Percentiles rank a stretch among this genome's conserved stretches.
phyloP scores from a whole-genome alignment of 768 basidiomycete species.

The Strobilomyces confusus region DNA sequence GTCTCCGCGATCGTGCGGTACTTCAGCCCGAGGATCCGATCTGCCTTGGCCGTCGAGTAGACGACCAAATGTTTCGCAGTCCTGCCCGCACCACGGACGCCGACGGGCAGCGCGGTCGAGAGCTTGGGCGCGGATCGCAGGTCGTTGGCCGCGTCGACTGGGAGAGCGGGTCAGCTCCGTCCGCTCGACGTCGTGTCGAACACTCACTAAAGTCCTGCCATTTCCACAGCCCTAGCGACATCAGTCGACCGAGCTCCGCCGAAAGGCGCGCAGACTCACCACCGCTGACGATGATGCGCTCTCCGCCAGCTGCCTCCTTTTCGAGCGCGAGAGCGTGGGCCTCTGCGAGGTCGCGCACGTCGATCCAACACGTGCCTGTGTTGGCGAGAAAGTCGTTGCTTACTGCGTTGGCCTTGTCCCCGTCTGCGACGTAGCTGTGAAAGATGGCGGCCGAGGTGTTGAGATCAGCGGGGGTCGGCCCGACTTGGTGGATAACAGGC shows the following conservation, averaged over 20 bases:
- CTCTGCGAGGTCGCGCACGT: slow-evolving; percentile 53
- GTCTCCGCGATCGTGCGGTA: slow-evolving; percentile 40
- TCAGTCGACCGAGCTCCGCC: background rate
- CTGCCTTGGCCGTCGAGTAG: slow-evolving; percentile 28
- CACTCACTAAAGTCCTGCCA: slow-evolving; percentile 32
- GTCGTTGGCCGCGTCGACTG: slow-evolving; percentile 39
- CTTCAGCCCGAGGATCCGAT: slow-evolving; percentile 39
- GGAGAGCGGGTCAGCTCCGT: background rate
- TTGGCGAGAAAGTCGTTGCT: slow-evolving; percentile 25
- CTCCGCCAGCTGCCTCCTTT: slow-evolving; percentile 47
- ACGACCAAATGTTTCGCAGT: slow-evolving; percentile 18
- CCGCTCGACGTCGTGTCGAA: background rate
- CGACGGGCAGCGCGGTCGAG: slow-evolving; percentile 1
- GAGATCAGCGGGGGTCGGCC: slow-evolving; percentile 28
- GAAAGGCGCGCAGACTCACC: slow-evolving; percentile 16
- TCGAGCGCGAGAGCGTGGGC: slow-evolving; percentile 53
- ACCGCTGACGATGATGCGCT: slow-evolving; percentile 50
- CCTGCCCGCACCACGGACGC: slow-evolving; percentile 7
- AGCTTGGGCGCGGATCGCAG: slow-evolving; percentile 31
- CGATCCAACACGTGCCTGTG: slow-evolving; percentile 36
- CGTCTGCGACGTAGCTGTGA: slow-evolving; percentile 31
- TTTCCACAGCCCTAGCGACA: slow-evolving; percentile 22
- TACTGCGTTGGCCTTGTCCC: slow-evolving; percentile 16
- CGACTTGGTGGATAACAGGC: slow-evolving; percentile 43
- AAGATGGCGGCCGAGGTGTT: slow-evolving; percentile 38